Conservation (phyloP, 768 basidiomycete species). For the Boletus rex-veris region DNA sequence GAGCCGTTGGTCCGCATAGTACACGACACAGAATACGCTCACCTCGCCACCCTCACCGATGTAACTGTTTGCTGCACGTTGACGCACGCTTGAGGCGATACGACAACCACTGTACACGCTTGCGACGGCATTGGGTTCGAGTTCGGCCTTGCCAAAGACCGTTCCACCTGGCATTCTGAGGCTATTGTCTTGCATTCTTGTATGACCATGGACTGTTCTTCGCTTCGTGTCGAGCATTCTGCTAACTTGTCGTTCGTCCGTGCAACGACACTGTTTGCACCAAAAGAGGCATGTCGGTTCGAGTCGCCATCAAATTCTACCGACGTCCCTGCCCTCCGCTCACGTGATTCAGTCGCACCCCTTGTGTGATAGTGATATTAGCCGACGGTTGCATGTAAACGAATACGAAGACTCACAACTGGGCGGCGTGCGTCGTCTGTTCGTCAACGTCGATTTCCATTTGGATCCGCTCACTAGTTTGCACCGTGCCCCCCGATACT, state of each 20-base stretch:
- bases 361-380: neutral
- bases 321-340: neutral
- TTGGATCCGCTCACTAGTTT: neutral
- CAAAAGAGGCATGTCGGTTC: neutral
- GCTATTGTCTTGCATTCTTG: neutral
- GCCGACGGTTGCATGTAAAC: neutral
- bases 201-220: neutral
- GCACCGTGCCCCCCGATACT: too few relatives aligned
- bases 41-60: neutral
- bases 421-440: neutral
- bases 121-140: neutral
- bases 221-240: neutral
- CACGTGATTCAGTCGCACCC: neutral
- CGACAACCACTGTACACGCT: neutral
- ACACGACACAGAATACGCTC: neutral
- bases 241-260: neutral
- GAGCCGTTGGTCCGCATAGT: neutral
- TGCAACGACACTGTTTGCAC: neutral
- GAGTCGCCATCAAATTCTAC: neutral
- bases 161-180: neutral
- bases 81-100: conserved; percentile 1
- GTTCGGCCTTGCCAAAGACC: neutral
- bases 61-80: neutral
- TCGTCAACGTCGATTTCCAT: neutral
- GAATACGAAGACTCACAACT: conserved; percentile 1